phyloP scores from a whole-genome alignment of 2,329 filamentous ascomycete genomes.

The Acrocalymma vagum region DNA sequence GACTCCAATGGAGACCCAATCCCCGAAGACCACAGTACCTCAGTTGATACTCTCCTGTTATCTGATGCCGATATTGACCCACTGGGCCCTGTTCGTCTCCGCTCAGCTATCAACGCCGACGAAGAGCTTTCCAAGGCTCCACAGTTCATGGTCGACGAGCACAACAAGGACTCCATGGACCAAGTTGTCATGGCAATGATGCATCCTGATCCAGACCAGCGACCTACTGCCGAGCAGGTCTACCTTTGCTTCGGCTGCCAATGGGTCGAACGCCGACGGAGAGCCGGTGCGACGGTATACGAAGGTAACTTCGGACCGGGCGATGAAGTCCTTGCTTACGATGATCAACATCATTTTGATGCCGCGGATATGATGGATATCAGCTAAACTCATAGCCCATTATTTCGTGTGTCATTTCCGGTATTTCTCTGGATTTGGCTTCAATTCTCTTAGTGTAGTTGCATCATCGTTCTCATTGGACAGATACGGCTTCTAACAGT shows the following conservation, averaged over 20 bases:
- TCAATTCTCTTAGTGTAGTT: neutral
- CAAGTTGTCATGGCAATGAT: constrained; percentile 90
- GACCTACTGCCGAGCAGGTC: constrained; percentile 79
- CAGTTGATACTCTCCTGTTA: constrained; percentile 36
- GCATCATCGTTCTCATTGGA: neutral
- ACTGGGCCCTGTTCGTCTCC: constrained; percentile 46
- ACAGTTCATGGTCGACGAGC: constrained; percentile 84
- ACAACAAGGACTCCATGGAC: constrained; percentile 79
- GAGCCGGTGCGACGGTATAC: constrained; percentile 91
- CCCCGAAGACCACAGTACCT: constrained; percentile 24
- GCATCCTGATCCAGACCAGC: constrained; percentile 72
- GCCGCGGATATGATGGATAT: constrained; percentile 70
- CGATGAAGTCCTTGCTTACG: constrained; percentile 64
- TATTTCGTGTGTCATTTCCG: constrained; percentile 4
- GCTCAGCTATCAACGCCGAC: constrained; percentile 33
- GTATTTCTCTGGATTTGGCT: neutral
- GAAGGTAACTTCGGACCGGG: constrained; percentile 95
- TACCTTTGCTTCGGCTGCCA: constrained; percentile 76
- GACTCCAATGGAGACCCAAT: constrained; percentile 67
- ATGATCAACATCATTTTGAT: constrained; percentile 47
- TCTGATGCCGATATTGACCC: constrained; percentile 49
- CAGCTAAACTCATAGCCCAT: constrained; percentile 31
- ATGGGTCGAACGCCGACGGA: constrained; percentile 81
- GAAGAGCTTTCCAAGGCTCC: constrained; percentile 75
- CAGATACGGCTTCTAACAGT: no score